Percentiles rank a stretch among this genome's conserved stretches.
Evolutionary conservation across 805 yeast genomes (phyloP).

Genomic region (Sugiyamaella chiloensis): DNA sequence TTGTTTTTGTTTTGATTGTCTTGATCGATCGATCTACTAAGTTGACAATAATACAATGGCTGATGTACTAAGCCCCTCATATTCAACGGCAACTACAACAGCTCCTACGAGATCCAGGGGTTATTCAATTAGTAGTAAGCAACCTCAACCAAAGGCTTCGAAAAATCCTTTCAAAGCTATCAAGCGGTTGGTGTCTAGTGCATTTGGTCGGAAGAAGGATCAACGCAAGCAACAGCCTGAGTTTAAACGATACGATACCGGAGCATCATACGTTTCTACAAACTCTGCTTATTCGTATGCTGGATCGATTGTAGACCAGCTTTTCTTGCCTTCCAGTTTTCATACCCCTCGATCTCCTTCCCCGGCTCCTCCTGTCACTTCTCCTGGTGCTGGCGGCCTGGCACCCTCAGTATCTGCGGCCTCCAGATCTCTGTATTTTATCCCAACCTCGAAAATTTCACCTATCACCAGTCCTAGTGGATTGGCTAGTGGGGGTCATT

Average conservation of each 20-base stretch:
- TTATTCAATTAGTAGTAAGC: constrained; percentile 5
- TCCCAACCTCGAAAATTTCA: constrained; percentile 10
- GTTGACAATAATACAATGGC: constrained; percentile 3
- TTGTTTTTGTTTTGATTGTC: background rate
- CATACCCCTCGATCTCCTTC: constrained; percentile 4
- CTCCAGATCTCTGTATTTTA: constrained; percentile 3
- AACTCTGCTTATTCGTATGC: constrained; percentile 11
- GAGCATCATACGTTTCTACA: constrained; percentile 9
- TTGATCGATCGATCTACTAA: background rate
- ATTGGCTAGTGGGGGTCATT: background rate
- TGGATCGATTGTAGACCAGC: constrained; percentile 13
- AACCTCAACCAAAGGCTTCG: background rate
- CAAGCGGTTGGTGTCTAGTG: constrained; percentile 7
- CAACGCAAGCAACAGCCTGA: background rate
- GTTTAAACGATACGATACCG: constrained; percentile 11
- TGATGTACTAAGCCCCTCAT: constrained; percentile 10
- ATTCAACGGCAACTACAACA: constrained; percentile 11
- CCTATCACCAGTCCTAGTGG: background rate
- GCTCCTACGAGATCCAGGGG: constrained; percentile 7
- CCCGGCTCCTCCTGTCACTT: constrained; percentile 3
- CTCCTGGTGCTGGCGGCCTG: constrained; percentile 1
- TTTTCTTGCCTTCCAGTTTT: constrained; percentile 10
- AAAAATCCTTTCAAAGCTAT: constrained; percentile 8
- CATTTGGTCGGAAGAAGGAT: constrained; percentile 5
- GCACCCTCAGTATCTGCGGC: constrained; percentile 6